These are phyloP conservation scores for Forsythia viridissima DNA, from an alignment of 257 asterid genomes.

Conservation along the genomic window DNA sequence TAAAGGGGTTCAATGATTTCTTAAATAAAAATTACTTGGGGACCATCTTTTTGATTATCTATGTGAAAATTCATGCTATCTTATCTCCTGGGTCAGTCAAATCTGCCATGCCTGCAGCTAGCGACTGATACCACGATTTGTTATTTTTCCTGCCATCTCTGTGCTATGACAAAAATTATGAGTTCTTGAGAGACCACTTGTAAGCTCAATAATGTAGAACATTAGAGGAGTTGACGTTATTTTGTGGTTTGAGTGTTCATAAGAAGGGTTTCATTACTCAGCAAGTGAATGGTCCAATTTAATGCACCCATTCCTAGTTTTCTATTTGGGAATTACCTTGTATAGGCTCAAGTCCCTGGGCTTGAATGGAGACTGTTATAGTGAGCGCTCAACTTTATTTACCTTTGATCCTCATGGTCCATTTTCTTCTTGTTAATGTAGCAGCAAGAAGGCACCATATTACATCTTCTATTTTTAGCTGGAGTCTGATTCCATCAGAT, in stretches of 20 bases:
- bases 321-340: neutral
- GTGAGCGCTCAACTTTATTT: too few relatives aligned
- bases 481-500: too few relatives aligned
- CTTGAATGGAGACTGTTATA: neutral
- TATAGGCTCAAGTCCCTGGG: neutral
- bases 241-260: too few relatives aligned
- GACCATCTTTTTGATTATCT: neutral
- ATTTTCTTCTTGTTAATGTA: neutral
- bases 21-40: neutral
- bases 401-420: neutral
- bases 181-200: too few relatives aligned
- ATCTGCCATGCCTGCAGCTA: neutral
- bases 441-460: too few relatives aligned
- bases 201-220: too few relatives aligned
- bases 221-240: too few relatives aligned
- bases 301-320: too few relatives aligned
- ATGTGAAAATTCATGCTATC: neutral
- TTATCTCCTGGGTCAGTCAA: neutral
- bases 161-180: neutral
- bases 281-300: too few relatives aligned
- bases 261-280: too few relatives aligned
- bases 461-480: too few relatives aligned
- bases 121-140: neutral
- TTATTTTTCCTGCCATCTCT: neutral
- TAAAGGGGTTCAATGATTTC: neutral